Evolutionary conservation across 331 rosid species (phyloP).

Genomic region (Saraca asoca): DNA sequence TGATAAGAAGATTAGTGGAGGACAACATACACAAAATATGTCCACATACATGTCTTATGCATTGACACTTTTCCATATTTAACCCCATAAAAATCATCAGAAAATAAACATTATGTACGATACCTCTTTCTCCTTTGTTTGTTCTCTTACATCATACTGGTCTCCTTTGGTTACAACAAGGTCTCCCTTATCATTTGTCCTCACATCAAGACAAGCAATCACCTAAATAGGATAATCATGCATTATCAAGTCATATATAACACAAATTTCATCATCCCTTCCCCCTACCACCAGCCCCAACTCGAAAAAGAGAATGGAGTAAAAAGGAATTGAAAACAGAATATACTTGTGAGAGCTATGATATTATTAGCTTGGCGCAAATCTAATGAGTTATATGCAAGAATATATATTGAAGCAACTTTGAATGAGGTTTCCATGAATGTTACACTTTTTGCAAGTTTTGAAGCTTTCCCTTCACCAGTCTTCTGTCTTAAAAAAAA

Average conservation of each 20-base stretch:
- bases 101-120: conserved; percentile 15
- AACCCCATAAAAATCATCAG: conserved; percentile 10
- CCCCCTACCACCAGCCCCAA: neutral
- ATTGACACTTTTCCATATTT: too few species aligned
- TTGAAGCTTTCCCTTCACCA: conserved; percentile 69
- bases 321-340: neutral
- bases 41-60: too few species aligned
- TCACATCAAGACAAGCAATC: conserved; percentile 97
- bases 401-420: conserved; percentile 1
- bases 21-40: too few species aligned
- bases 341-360: too few species aligned
- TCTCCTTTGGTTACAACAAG: conserved; percentile 99
- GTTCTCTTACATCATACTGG: conserved; percentile 93
- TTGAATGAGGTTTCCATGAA: conserved; percentile 20
- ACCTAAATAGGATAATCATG: conserved; percentile 55
- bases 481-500: conserved; percentile 75
- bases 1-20: too few species aligned
- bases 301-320: neutral
- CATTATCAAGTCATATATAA: conserved; percentile 31
- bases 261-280: neutral
- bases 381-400: too few species aligned
- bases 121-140: conserved; percentile 92
- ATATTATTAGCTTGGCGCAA: too few species aligned
- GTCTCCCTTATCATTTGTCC: conserved; percentile 90
- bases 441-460: conserved; percentile 89